phyloP scores from a whole-genome alignment of 306 rosid genomes.

The Cucumis melo region DNA sequence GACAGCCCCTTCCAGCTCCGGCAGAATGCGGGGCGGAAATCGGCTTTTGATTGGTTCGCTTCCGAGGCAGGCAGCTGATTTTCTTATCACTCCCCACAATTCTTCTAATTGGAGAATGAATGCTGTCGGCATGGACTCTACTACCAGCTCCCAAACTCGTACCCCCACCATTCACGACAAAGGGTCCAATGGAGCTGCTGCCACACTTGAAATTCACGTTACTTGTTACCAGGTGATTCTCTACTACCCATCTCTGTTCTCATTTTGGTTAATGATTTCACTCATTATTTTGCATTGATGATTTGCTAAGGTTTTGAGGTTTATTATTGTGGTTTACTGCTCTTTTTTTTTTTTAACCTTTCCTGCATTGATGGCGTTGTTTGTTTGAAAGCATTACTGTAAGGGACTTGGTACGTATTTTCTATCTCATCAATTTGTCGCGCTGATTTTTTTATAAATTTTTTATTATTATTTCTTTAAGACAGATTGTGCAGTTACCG shows the following conservation, averaged over 20 bases:
- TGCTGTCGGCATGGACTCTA: slow-evolving; percentile 19
- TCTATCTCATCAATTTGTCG: background rate
- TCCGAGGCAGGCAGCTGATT: slow-evolving; percentile 18
- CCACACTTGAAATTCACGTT: slow-evolving; percentile 60
- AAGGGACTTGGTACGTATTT: background rate
- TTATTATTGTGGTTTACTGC: background rate
- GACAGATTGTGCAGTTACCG: background rate
- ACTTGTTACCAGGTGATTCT: slow-evolving; percentile 71
- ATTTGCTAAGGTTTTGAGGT: background rate
- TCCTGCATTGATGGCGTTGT: background rate
- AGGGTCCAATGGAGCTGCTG: slow-evolving; percentile 14
- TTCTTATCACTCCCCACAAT: slow-evolving; percentile 11
- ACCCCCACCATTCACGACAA: slow-evolving; percentile 29
- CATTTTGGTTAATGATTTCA: background rate
- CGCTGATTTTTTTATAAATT: background rate
- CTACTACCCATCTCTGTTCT: background rate
- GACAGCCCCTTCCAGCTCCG: background rate
- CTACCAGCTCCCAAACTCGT: background rate
- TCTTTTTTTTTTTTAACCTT: background rate
- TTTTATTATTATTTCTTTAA: background rate
- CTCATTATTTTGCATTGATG: background rate
- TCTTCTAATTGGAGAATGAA: slow-evolving; percentile 30
- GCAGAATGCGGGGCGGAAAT: slow-evolving; percentile 15
- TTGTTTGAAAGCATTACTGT: background rate
- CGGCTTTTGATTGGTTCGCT: slow-evolving; percentile 24